Evolutionary conservation across 768 basidiomycete species (phyloP).

Genomic region (Mrakia frigida): DNA sequence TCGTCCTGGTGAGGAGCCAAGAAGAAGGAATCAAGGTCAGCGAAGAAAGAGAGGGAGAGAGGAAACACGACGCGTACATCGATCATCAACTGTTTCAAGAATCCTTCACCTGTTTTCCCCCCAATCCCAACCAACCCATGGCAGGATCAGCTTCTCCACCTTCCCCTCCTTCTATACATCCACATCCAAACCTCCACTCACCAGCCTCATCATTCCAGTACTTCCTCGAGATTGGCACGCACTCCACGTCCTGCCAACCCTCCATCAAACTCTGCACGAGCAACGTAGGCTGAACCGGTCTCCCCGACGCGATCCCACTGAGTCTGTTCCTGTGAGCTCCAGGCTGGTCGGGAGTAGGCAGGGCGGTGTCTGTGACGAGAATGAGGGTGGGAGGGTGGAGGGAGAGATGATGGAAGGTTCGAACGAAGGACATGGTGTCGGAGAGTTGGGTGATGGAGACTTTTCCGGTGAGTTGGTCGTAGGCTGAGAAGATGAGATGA

Average conservation of each 20-base stretch:
- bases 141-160: no score
- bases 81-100: constrained; percentile 16
- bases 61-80: constrained; percentile 17
- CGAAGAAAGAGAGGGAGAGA: constrained; percentile 43
- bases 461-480: constrained; percentile 18
- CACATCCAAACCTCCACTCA: constrained; percentile 39
- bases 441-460: constrained; percentile 62
- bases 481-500: background rate
- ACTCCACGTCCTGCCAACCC: constrained; percentile 61
- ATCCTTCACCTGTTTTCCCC: constrained; percentile 11
- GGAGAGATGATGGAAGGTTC: constrained; percentile 65
- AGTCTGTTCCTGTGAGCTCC: constrained; percentile 48
- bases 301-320: constrained; percentile 25
- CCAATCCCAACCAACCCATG: no score
- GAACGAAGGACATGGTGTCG: constrained; percentile 83
- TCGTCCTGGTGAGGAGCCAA: constrained; percentile 76
- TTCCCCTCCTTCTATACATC: no score
- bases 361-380: constrained; percentile 68
- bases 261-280: constrained; percentile 68
- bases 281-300: constrained; percentile 48
- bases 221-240: constrained; percentile 68
- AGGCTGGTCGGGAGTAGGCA: constrained; percentile 42
- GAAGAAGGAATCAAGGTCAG: constrained; percentile 59
- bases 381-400: constrained; percentile 59
- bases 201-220: constrained; percentile 84